Evolutionary conservation across 306 rosid species (phyloP).

Genomic region (Cicer arietinum): DNA sequence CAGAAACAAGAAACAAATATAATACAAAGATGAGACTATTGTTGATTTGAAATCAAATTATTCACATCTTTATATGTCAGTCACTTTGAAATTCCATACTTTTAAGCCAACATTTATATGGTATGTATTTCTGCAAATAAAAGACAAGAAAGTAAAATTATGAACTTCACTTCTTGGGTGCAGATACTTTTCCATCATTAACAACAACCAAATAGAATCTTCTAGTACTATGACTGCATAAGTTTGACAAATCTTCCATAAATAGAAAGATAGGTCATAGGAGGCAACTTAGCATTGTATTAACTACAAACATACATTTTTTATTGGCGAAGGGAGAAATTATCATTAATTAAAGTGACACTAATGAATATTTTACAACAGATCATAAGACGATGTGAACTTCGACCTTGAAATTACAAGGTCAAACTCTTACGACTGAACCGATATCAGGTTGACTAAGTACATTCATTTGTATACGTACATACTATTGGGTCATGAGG

Average conservation of each 20-base stretch:
- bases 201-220: neutral
- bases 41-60: constrained; percentile 25
- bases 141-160: neutral
- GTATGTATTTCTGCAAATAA: constrained; percentile 12
- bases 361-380: no score
- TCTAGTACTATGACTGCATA: neutral
- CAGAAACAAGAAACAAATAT: constrained; percentile 17
- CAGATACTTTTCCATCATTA: constrained; percentile 6
- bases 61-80: constrained; percentile 4
- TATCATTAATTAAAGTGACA: no score
- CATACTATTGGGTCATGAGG: no score
- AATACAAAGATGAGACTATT: neutral
- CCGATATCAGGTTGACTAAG: no score
- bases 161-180: constrained; percentile 2
- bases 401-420: no score
- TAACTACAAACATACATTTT: no score
- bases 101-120: neutral
- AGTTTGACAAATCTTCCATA: neutral
- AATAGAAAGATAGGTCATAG: constrained; percentile 1
- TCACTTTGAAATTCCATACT: constrained; percentile 1
- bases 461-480: no score
- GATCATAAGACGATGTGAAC: no score
- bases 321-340: no score
- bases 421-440: no score
- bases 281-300: neutral